Evolutionary conservation across 371 early-diverging fungal species (phyloP).

Genomic region (Lichtheimia ornata): DNA sequence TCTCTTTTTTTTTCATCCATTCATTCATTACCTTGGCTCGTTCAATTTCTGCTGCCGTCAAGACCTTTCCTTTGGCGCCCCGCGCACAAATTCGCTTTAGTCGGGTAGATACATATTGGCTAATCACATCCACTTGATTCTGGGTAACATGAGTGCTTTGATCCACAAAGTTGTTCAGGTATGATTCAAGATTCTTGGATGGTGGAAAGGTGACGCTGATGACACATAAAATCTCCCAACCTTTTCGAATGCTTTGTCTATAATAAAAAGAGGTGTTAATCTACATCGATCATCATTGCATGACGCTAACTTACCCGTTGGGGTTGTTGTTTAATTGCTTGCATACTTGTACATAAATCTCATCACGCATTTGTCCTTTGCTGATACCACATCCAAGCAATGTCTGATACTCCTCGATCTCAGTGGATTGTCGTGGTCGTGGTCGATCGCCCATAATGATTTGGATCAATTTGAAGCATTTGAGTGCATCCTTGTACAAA

Average conservation of each 20-base stretch:
- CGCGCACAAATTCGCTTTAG: constrained; percentile 72
- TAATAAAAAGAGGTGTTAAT: background rate
- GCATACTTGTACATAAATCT: constrained; percentile 92
- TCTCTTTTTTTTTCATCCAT: too few relatives aligned
- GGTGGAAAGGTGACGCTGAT: constrained; percentile 87
- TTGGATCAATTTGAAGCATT: constrained; percentile 83
- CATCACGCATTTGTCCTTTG: constrained; percentile 83
- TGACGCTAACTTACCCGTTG: constrained; percentile 42
- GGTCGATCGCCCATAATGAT: constrained; percentile 82
- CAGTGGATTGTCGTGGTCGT: constrained; percentile 28
- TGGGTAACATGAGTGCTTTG: constrained; percentile 57
- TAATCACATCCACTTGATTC: constrained; percentile 58
- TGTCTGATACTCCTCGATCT: constrained; percentile 68
- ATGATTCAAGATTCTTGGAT: constrained; percentile 85
- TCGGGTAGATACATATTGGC: constrained; percentile 62
- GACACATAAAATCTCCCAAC: constrained; percentile 88
- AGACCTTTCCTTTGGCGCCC: constrained; percentile 82
- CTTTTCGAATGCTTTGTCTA: constrained; percentile 72
- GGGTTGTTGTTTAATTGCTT: constrained; percentile 90
- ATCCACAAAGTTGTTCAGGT: constrained; percentile 78
- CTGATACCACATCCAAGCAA: constrained; percentile 79
- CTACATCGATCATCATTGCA: background rate
- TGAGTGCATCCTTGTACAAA: constrained; percentile 81
- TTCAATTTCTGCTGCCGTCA: constrained; percentile 78
- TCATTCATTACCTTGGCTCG: constrained; percentile 58